phyloP scores from a whole-genome alignment of 257 asterid species.

The Nicotiana otophora region DNA sequence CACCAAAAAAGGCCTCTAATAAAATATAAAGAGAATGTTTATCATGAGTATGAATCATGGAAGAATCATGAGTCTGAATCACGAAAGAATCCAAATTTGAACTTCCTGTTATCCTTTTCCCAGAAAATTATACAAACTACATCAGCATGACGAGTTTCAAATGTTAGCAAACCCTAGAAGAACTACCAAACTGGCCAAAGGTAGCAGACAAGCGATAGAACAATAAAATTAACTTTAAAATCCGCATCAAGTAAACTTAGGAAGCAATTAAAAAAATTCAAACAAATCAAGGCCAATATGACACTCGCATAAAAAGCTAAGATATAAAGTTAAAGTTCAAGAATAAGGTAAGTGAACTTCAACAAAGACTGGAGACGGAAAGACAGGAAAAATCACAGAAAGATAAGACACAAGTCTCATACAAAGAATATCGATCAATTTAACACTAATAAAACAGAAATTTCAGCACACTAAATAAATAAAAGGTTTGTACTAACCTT shows the following conservation, averaged over 20 bases:
- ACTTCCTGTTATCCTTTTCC: background rate
- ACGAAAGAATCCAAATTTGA: background rate
- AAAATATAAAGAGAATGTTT: background rate
- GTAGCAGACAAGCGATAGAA: background rate
- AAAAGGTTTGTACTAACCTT: conserved; percentile 42
- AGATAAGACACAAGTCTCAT: background rate
- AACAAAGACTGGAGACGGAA: background rate
- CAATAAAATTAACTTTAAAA: too few species aligned
- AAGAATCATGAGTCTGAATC: background rate
- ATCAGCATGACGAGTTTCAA: background rate
- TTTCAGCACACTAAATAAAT: background rate
- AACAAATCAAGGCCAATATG: background rate
- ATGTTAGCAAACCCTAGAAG: background rate
- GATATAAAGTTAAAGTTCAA: background rate
- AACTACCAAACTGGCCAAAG: background rate
- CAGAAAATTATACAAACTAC: background rate
- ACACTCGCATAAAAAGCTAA: background rate
- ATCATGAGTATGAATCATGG: background rate
- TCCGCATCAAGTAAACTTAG: too few species aligned
- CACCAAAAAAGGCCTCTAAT: background rate
- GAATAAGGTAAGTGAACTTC: background rate
- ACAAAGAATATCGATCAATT: background rate
- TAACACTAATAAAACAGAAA: background rate
- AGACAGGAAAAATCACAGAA: background rate
- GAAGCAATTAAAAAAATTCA: background rate